Evolutionary conservation across 108 stramenopile species (phyloP).

Genomic region (Nitzschia sp.): DNA sequence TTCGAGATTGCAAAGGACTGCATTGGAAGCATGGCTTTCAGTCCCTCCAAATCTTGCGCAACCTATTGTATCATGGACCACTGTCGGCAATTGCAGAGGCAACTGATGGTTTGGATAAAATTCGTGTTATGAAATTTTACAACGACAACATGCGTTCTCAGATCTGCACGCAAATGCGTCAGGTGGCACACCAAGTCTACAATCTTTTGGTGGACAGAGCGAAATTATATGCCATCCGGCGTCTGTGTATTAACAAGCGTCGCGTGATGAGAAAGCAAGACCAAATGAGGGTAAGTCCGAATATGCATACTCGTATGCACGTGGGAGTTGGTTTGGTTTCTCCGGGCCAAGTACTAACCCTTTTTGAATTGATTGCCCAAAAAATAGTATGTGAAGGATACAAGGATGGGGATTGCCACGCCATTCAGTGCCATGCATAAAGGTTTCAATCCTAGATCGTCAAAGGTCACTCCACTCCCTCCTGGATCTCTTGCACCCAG

Average conservation of each 20-base stretch:
- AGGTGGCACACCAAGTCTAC: slow-evolving; percentile 66
- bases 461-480: slow-evolving; percentile 23
- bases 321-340: background rate
- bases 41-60: slow-evolving; percentile 69
- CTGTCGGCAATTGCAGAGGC: slow-evolving; percentile 78
- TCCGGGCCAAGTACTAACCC: too few relatives aligned
- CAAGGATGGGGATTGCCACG: slow-evolving; percentile 9
- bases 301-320: background rate
- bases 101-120: slow-evolving; percentile 78
- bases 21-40: slow-evolving; percentile 73
- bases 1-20: slow-evolving; percentile 64
- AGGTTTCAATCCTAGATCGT: slow-evolving; percentile 24
- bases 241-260: slow-evolving; percentile 51
- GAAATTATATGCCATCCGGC: slow-evolving; percentile 60
- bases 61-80: slow-evolving; percentile 83
- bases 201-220: slow-evolving; percentile 68
- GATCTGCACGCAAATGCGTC: slow-evolving; percentile 58
- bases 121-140: slow-evolving; percentile 71
- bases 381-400: slow-evolving; percentile 19
- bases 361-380: background rate
- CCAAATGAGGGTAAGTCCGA: slow-evolving; percentile 23
- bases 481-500: slow-evolving; percentile 1
- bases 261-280: slow-evolving; percentile 28
- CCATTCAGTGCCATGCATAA: slow-evolving; percentile 32
- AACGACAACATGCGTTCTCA: slow-evolving; percentile 60